Conservation (phyloP, 345 rosid species). For the Clausena lansium region DNA sequence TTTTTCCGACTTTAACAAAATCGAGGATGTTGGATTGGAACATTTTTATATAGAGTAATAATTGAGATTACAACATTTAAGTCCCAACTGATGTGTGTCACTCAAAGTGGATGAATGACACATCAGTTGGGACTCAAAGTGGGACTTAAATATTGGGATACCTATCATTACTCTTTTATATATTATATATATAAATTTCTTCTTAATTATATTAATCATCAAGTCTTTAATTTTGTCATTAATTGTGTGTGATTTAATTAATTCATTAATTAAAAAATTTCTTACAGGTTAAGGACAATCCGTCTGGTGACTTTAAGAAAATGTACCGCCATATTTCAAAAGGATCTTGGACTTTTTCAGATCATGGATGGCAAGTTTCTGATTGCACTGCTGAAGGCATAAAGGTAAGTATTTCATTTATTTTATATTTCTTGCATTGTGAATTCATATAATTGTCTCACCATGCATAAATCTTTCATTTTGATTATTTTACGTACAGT, state of each 20-base stretch:
- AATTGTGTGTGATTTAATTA: no score
- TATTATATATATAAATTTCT: background rate
- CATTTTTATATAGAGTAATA: no score
- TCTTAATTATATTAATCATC: no score
- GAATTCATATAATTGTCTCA: background rate
- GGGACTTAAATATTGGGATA: no score
- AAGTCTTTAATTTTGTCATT: background rate
- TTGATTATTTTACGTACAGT: slow-evolving; percentile 12
- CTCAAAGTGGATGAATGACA: no score
- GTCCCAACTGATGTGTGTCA: no score
- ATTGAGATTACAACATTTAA: no score
- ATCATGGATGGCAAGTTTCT: slow-evolving; percentile 20
- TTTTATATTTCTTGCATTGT: no score
- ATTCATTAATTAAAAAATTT: no score
- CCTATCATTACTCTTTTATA: no score
- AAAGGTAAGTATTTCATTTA: background rate
- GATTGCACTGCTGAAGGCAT: slow-evolving; percentile 15
- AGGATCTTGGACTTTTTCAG: slow-evolving; percentile 19
- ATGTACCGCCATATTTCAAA: slow-evolving; percentile 9
- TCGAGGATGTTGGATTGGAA: rapidly evolving
- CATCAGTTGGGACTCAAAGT: no score
- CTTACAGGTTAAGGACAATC: slow-evolving; percentile 15
- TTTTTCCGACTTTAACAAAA: no score
- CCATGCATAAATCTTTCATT: background rate
- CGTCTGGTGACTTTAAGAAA: slow-evolving; percentile 6